A percentile compares a stretch with the other conserved stretches of the same genome.
phyloP scores from a whole-genome alignment of 2,329 filamentous ascomycete genomes.

The Metarhizium sp. region DNA sequence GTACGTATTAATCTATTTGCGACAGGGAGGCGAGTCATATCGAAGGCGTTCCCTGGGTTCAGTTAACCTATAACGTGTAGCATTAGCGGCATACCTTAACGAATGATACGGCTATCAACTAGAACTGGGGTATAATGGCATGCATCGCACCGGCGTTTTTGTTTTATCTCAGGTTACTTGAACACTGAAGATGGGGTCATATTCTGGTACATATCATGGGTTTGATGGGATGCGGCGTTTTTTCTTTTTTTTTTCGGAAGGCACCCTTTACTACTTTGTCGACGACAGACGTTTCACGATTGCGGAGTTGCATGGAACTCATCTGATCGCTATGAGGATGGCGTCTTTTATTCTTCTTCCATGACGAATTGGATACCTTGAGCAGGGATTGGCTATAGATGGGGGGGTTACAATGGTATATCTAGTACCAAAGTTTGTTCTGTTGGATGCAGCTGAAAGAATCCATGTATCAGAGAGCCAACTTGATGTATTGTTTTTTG shows the following conservation, averaged over 20 bases:
- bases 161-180: background rate
- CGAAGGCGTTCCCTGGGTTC: conserved; percentile 8
- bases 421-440: background rate
- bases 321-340: background rate
- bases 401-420: background rate
- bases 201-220: conserved; percentile 2
- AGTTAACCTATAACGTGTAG: background rate
- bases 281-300: background rate
- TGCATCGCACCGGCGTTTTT: conserved; percentile 5
- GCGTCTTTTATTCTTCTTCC: background rate
- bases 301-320: background rate
- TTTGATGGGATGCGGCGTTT: background rate
- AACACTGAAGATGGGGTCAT: background rate
- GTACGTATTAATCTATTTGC: background rate
- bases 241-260: background rate
- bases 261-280: background rate
- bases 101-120: conserved; percentile 1
- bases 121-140: background rate
- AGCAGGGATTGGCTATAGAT: background rate
- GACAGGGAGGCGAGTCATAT: conserved; percentile 7
- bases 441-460: background rate
- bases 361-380: background rate
- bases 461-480: too few relatives aligned
- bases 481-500: too few relatives aligned
- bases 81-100: conserved; percentile 1